phyloP scores from a whole-genome alignment of 768 basidiomycete genomes.

The Termitomyces sp. region DNA sequence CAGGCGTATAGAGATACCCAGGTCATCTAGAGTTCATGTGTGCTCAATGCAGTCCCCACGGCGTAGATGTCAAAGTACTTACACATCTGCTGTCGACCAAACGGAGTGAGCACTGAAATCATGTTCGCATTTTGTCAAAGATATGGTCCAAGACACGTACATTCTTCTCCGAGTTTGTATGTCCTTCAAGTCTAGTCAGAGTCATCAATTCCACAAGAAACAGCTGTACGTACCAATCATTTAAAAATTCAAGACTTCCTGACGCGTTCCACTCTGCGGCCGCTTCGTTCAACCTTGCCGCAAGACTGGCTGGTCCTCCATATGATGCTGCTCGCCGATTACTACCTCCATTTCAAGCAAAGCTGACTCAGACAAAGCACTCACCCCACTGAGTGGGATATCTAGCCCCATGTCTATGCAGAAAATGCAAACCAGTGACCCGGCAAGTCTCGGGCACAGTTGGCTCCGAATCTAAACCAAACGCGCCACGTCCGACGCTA shows the following conservation, averaged over 20 bases:
- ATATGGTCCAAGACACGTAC: constrained; percentile 26
- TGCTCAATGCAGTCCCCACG: not conserved
- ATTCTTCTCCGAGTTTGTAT: constrained; percentile 86
- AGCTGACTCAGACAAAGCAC: constrained; percentile 17
- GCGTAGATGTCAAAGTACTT: constrained; percentile 16
- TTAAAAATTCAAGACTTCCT: constrained; percentile 70
- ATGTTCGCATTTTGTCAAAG: constrained; percentile 9
- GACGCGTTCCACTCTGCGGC: constrained; percentile 58
- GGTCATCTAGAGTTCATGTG: constrained; percentile 35
- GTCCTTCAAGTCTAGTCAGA: constrained; percentile 43
- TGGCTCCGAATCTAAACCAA: constrained; percentile 69
- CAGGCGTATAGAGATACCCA: constrained; percentile 66
- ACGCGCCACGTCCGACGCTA: constrained; percentile 56
- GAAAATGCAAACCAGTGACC: constrained; percentile 68
- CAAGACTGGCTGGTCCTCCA: constrained; percentile 57
- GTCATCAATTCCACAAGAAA: not conserved
- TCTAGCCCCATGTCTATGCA: constrained; percentile 79
- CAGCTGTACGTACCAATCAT: constrained; percentile 59
- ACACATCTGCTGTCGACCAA: constrained; percentile 85
- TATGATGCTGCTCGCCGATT: constrained; percentile 36
- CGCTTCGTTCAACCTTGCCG: constrained; percentile 45
- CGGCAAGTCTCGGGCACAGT: constrained; percentile 65
- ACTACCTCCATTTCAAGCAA: not conserved
- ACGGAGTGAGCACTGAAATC: constrained; percentile 74
- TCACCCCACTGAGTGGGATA: constrained; percentile 63